Evolutionary conservation across 2,329 filamentous ascomycete genomes (phyloP), one percentile per base, ranked within the genome.

Genomic region (Aspergillus persii): DNA sequence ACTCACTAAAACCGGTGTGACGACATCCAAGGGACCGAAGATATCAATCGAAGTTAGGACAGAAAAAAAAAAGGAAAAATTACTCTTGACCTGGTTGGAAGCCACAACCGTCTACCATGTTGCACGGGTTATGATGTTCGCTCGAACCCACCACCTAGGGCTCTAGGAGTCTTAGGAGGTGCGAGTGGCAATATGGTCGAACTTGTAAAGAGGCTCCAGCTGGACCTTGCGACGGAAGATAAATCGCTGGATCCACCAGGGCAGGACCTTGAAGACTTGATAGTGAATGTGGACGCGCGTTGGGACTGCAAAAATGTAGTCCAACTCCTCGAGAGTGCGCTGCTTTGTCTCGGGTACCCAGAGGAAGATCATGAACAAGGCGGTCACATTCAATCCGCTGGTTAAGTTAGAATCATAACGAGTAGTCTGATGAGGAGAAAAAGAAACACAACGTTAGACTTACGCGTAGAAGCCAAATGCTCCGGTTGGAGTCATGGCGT

Each of bases 331-430:
- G 8, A 77, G 68, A 2, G 83, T 84, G 33, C 79, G 78, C 66
- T 84, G 79, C 62, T 83, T 85, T 3, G 83, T 84, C 68, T 85
- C 83, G 1, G 82, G 83, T 0, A 85, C 73, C 69, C 81, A 84
- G 46, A 88, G 76, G 76, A 87, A 88, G 63, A 89, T 88, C 77
- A 89, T 83, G 27, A 85, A 59, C 15, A 88, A 77, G 0, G 86
- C 86, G 2, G 84, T 68, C 3, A 87, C 63, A 62, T 89, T 90
- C 7, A 89, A 74, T 0, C 75, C 84, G 12, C 76, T 78, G 47
- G 18, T 30, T 2, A 48, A 26, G 41, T 47, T 36, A 33, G 36
- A 53, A n/a, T n/a, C 23, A 1, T 7, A 8, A 8, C 27, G 3
- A 12, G 12, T 31, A 3, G 12, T 18, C 2, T 15, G 27, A n/a